Conservation (phyloP, 192 early-diverging fungal genomes). For the Coemansia sp. region DNA sequence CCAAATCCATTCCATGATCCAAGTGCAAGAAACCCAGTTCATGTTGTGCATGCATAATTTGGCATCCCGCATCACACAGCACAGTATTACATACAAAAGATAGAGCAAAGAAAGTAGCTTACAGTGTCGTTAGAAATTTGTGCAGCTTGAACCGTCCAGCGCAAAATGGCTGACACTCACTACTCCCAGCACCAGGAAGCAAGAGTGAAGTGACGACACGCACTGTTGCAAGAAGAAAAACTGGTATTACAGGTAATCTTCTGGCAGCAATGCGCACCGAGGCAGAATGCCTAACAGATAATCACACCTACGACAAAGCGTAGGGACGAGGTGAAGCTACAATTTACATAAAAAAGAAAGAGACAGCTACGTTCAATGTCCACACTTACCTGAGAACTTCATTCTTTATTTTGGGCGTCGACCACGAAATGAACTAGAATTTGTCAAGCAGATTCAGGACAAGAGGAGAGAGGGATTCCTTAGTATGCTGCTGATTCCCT, state of each 20-base stretch:
- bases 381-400: constrained; percentile 52
- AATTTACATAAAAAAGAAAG: not conserved
- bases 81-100: constrained; percentile 20
- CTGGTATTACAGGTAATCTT: not conserved
- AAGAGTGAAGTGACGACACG: constrained; percentile 52
- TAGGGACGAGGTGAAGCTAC: constrained; percentile 10
- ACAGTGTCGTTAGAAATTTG: constrained; percentile 15
- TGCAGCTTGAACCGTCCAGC: constrained; percentile 41
- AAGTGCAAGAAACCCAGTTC: not conserved
- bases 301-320: constrained; percentile 13
- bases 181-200: constrained; percentile 9
- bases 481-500: constrained; percentile 2
- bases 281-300: constrained; percentile 22
- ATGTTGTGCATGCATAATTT: not conserved
- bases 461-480: constrained; percentile 33
- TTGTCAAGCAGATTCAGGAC: constrained; percentile 17
- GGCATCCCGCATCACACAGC: constrained; percentile 2
- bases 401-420: constrained; percentile 25
- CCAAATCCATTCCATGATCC: not conserved
- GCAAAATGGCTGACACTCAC: constrained; percentile 47
- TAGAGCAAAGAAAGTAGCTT: constrained; percentile 11
- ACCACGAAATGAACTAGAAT: constrained; percentile 23
- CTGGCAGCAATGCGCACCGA: constrained; percentile 9
- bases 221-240: constrained; percentile 1
- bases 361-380: constrained; percentile 5